A percentile compares a stretch with the other conserved stretches of the same genome.
Conservation (phyloP, 2,329 filamentous ascomycete genomes). For the Botrytis deweyae region DNA sequence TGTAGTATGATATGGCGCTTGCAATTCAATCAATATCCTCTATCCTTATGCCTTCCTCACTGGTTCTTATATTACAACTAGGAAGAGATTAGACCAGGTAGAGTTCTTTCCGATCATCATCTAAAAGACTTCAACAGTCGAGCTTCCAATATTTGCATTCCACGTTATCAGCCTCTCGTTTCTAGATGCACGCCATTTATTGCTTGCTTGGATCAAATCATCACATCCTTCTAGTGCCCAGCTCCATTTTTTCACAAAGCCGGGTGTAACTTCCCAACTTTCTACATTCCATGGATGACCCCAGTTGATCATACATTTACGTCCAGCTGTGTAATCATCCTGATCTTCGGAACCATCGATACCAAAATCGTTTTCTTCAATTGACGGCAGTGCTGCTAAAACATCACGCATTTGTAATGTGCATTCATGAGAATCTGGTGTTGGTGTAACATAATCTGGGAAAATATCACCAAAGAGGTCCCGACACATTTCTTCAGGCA, state of each 20-base stretch:
- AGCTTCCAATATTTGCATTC: neutral
- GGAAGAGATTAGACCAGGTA: neutral
- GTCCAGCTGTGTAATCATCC: conserved; percentile 22
- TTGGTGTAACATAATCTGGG: conserved; percentile 21
- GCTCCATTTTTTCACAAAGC: conserved; percentile 27
- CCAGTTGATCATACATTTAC: conserved; percentile 27
- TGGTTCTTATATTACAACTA: neutral
- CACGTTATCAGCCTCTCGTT: neutral
- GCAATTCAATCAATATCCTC: neutral
- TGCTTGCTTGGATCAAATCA: conserved; percentile 28
- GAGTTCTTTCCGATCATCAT: neutral
- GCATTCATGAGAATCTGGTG: conserved; percentile 1
- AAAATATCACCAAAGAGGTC: conserved; percentile 28
- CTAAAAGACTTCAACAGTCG: neutral
- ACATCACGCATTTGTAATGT: conserved; percentile 5
- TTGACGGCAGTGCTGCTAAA: conserved; percentile 14
- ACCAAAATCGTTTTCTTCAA: neutral
- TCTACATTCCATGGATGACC: conserved; percentile 27
- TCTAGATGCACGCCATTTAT: conserved; percentile 24
- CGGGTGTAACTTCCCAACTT: conserved; percentile 30
- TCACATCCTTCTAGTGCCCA: conserved; percentile 28
- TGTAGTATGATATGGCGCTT: neutral
- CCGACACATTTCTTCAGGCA: conserved; percentile 20
- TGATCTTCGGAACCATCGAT: conserved; percentile 9
- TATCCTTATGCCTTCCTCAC: neutral